Conservation (phyloP, 2,329 filamentous ascomycete genomes). For the Fusarium robinianum region DNA sequence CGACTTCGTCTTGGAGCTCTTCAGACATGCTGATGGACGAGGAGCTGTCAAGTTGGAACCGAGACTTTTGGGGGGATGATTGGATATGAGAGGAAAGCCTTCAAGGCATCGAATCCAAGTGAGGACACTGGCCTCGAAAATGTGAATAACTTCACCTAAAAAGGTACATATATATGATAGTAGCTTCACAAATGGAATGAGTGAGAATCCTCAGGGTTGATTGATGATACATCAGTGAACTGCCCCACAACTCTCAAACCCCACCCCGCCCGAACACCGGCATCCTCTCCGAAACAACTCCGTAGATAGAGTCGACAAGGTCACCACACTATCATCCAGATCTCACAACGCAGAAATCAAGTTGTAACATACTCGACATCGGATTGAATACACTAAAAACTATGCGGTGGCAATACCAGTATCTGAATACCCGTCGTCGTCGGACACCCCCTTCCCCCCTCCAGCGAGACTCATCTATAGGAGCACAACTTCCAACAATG, state of each 20-base stretch:
- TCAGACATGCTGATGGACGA: constrained; percentile 52
- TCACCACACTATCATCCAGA: too few relatives aligned
- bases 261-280: too few relatives aligned
- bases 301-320: not conserved
- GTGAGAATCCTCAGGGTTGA: too few relatives aligned
- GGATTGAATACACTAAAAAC: constrained; percentile 36
- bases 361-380: constrained; percentile 21
- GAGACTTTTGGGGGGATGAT: not conserved
- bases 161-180: too few relatives aligned
- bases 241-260: too few relatives aligned
- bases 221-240: too few relatives aligned
- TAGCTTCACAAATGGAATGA: too few relatives aligned
- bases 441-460: constrained; percentile 27
- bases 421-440: constrained; percentile 33
- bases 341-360: too few relatives aligned
- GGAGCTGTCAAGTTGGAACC: not conserved
- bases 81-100: not conserved
- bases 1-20: constrained; percentile 72
- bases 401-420: constrained; percentile 36
- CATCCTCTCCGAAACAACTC: constrained; percentile 22
- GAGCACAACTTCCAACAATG: constrained; percentile 31
- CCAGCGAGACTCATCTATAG: constrained; percentile 38
- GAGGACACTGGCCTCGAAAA: too few relatives aligned
- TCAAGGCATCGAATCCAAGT: not conserved
- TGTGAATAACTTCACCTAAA: too few relatives aligned